Percentiles rank a stretch among this genome's conserved stretches.
These are phyloP conservation scores for Scalesia atractyloides DNA, from an alignment of 129 eudicot genomes.

Conservation along the genomic window DNA sequence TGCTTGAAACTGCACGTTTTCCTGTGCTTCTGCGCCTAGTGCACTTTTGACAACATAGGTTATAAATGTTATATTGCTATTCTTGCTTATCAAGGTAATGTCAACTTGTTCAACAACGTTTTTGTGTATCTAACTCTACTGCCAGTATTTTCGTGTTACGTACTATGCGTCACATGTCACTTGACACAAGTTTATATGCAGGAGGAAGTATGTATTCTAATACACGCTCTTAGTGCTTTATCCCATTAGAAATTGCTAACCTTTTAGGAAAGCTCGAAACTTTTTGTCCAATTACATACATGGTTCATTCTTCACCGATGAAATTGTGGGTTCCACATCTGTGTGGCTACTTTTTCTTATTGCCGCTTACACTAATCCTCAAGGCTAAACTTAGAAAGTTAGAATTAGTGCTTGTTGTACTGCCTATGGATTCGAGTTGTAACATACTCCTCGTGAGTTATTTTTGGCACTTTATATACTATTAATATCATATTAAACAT, in stretches of 20 bases:
- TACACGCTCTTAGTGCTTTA: neutral
- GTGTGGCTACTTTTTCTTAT: neutral
- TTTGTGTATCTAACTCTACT: neutral
- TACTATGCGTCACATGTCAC: neutral
- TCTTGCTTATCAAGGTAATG: conserved; percentile 1
- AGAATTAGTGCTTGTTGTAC: conserved; percentile 4
- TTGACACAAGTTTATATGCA: neutral
- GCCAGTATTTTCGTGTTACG: neutral
- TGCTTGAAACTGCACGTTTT: too few species aligned
- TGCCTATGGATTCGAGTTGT: neutral
- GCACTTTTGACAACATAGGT: too few species aligned
- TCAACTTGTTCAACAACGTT: neutral
- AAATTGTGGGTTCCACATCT: conserved; percentile 8
- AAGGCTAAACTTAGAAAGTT: neutral
- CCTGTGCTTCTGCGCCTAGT: too few species aligned
- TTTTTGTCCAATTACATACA: conserved; percentile 9
- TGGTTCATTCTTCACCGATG: conserved; percentile 14
- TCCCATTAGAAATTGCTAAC: conserved; percentile 12
- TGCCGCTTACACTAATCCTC: conserved; percentile 14
- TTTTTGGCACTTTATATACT: conserved; percentile 8
- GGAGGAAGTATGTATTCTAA: conserved; percentile 14
- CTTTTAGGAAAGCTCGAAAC: conserved; percentile 19
- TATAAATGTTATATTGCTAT: neutral
- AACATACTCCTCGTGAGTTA: conserved; percentile 5
- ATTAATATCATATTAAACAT: neutral